A percentile compares a stretch with the other conserved stretches of the same genome.
Evolutionary conservation across 805 yeast genomes (phyloP).

Genomic region (Suhomyces sp.): DNA sequence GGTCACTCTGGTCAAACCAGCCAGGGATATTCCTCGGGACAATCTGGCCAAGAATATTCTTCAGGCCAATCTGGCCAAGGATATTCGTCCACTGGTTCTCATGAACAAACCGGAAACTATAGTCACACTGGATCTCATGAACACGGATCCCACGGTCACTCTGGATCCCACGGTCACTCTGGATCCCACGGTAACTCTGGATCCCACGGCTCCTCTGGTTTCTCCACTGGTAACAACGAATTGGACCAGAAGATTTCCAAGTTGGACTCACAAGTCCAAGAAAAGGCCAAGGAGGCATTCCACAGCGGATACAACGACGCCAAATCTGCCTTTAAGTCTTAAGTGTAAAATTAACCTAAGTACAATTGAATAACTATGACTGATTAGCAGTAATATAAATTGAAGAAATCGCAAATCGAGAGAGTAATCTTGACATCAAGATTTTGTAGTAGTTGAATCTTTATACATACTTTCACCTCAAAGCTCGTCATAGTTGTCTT

Average conservation of each 20-base stretch:
- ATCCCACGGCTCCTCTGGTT: slow-evolving; percentile 10
- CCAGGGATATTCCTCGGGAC: not conserved
- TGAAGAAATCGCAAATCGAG: not conserved
- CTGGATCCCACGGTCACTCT: slow-evolving; percentile 4
- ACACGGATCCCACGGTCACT: slow-evolving; percentile 3
- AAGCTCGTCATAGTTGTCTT: too few relatives aligned
- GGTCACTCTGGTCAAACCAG: not conserved
- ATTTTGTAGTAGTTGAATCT: too few relatives aligned
- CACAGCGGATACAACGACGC: slow-evolving; percentile 40
- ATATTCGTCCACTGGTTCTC: not conserved
- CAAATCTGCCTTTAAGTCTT: slow-evolving; percentile 12
- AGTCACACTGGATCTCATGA: slow-evolving; percentile 7
- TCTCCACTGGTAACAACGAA: slow-evolving; percentile 34
- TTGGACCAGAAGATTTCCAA: slow-evolving; percentile 35
- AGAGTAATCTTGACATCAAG: too few relatives aligned
- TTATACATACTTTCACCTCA: too few relatives aligned
- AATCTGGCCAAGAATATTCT: not conserved
- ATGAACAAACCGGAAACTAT: not conserved
- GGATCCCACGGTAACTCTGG: slow-evolving; percentile 1
- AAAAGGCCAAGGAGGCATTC: slow-evolving; percentile 40
- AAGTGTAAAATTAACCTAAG: too few relatives aligned
- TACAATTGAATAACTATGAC: not conserved
- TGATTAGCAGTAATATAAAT: too few relatives aligned
- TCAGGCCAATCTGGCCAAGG: not conserved
- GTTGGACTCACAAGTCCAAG: slow-evolving; percentile 32